Evolutionary conservation across 2,329 filamentous ascomycete genomes (phyloP), one percentile per base, ranked within the genome.

Genomic region (Didymella sp.): DNA sequence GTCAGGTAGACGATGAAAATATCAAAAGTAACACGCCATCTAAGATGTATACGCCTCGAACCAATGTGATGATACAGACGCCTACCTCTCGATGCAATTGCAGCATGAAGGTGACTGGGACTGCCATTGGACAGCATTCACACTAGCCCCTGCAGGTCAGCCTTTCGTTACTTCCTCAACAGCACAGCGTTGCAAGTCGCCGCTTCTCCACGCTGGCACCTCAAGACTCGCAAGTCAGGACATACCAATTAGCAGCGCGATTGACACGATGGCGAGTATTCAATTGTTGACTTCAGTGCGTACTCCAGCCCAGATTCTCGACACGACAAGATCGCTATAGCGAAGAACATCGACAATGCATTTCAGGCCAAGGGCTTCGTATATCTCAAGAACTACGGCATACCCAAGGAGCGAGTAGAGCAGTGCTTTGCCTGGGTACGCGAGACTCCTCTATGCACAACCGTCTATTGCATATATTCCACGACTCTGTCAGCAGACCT

Each of bases 301-400:
- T 74, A 69, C 50, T 35, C 64, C 6, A 53, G 56, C 13, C 37
- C 49, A 4, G 73, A 69, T 44, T 27, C 62, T 8, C 21, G 6
- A 25, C 24, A 62, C 5, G 66, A 68, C 25, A 60, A 61, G 35
- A 33, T 58, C 38, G n/a, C 38, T 1, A 59, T 73, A 2, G 74
- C 76, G 1, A 46, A 60, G 21, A 51, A 75, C n/a, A 73, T 79
- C 19, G 76, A 79, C 51, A 51, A 67, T 6, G 77, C 76, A 0
- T 78, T 78, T 27, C 68, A 68, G 17, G 64, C 62, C 6, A 68
- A 75, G 8, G 78, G 78, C 2, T 80, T 80, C 56, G 77, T 79
- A 33, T 78, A 79, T 55, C 64, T 80, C 25, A 70, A 64, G 48
- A 77, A 77, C 41, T 76, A 79, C 51, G 76, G 75, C 2, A 59